Percentiles rank a stretch among this genome's conserved stretches.
Conservation (phyloP, 345 rosid genomes). For the Citrus reticulata region DNA sequence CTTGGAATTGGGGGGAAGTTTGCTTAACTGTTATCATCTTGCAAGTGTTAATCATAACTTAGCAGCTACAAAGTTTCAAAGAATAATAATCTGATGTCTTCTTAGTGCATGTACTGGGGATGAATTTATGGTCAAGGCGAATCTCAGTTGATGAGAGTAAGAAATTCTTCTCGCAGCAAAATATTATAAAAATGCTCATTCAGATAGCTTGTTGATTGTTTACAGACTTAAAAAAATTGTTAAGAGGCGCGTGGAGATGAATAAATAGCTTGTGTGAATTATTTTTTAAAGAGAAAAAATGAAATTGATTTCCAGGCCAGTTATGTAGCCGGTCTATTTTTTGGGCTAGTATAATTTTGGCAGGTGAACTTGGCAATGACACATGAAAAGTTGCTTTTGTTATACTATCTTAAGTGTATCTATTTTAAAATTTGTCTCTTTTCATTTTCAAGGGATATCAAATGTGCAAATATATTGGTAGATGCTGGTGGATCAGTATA, state of each 20-base stretch:
- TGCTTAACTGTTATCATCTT: too few species aligned
- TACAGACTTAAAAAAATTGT: neutral
- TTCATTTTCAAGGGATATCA: conserved; percentile 61
- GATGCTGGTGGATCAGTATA: conserved; percentile 71
- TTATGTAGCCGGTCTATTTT: too few species aligned
- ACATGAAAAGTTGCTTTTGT: neutral
- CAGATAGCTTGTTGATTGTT: neutral
- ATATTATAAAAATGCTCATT: neutral
- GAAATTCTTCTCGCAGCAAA: too few species aligned
- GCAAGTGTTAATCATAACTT: neutral
- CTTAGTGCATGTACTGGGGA: neutral
- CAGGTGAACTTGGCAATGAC: too few species aligned
- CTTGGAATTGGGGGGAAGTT: too few species aligned
- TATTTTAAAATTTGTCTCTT: conserved; percentile 3
- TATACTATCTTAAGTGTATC: neutral
- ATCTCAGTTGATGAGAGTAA: too few species aligned
- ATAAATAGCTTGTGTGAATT: too few species aligned
- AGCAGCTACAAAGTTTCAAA: neutral
- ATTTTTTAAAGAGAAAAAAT: neutral
- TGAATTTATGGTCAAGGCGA: too few species aligned
- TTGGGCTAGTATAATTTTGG: neutral
- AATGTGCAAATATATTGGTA: conserved; percentile 86
- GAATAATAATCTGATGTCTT: neutral
- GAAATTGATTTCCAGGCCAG: neutral
- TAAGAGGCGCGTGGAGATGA: neutral